Evolutionary conservation across 768 basidiomycete species (phyloP).

Genomic region (Daedaleopsis sinensis): DNA sequence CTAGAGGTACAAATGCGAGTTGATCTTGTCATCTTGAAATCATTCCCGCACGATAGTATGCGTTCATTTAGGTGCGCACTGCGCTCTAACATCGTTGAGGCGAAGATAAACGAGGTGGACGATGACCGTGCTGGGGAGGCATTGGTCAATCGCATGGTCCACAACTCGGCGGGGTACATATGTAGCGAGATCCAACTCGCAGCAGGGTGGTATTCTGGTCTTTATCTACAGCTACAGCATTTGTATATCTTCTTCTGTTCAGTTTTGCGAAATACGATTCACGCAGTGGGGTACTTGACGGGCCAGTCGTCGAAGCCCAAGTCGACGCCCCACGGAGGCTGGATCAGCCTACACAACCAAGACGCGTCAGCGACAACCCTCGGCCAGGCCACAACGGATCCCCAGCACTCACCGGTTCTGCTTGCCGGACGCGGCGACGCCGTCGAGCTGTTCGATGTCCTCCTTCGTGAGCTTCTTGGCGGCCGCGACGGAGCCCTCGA

Average conservation of each 20-base stretch:
- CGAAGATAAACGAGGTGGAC: too few species aligned
- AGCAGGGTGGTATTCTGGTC: neutral
- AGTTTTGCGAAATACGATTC: too few species aligned
- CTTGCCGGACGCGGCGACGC: constrained; percentile 59
- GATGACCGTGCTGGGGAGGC: too few species aligned
- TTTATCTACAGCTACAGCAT: neutral
- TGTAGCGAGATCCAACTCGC: too few species aligned
- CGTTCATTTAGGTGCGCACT: too few species aligned
- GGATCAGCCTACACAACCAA: constrained; percentile 48
- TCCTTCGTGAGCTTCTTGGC: constrained; percentile 46
- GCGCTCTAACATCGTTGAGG: too few species aligned
- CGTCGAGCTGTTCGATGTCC: constrained; percentile 61
- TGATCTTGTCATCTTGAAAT: too few species aligned
- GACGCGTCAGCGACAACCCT: neutral
- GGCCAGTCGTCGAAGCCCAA: constrained; percentile 75
- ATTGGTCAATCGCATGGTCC: too few species aligned
- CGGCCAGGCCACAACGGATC: constrained; percentile 4
- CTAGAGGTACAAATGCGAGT: too few species aligned
- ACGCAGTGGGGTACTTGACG: neutral
- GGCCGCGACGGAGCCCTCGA: constrained; percentile 53
- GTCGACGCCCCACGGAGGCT: constrained; percentile 70
- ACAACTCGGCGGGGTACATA: too few species aligned
- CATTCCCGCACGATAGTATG: too few species aligned
- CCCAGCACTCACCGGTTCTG: constrained; percentile 52
- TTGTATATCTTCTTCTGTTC: neutral